These are phyloP conservation scores for Globisporangium apiculatum DNA, from an alignment of 352 stramenopile species.

Conservation along the genomic window DNA sequence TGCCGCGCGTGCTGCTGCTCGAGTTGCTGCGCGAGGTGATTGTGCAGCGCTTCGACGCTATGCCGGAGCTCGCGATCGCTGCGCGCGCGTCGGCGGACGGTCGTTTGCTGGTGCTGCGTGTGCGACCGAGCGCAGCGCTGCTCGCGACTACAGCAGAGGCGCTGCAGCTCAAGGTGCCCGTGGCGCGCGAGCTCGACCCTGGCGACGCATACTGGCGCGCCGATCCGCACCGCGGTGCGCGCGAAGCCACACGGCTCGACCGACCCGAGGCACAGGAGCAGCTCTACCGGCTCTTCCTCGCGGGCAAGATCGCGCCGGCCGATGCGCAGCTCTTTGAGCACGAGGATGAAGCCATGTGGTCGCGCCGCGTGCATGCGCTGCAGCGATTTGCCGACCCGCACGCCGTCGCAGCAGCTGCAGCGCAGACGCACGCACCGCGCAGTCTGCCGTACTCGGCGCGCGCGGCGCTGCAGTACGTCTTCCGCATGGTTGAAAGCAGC, in stretches of 20 bases:
- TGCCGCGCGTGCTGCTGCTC: conserved; percentile 44
- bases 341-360: conserved; percentile 44
- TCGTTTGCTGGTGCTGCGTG: conserved; percentile 30
- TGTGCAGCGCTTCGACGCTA: conserved; percentile 48
- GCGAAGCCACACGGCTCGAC: conserved; percentile 27
- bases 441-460: conserved; percentile 48
- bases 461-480: conserved; percentile 55
- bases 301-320: conserved; percentile 43
- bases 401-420: conserved; percentile 13
- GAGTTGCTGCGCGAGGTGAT: conserved; percentile 67
- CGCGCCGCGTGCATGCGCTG: conserved; percentile 49
- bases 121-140: conserved; percentile 38
- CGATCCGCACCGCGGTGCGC: conserved; percentile 14
- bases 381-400: conserved; percentile 27
- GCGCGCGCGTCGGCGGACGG: conserved; percentile 21
- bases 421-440: conserved; percentile 1
- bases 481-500: conserved; percentile 48
- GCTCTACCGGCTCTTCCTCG: conserved; percentile 64
- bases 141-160: conserved; percentile 40
- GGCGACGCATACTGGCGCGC: conserved; percentile 25
- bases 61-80: conserved; percentile 34
- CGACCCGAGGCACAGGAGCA: conserved; percentile 48
- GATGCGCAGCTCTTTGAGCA: conserved; percentile 57
- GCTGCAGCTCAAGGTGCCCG: conserved; percentile 32
- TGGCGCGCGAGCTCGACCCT: conserved; percentile 44